Percentiles rank a stretch among this genome's conserved stretches.
Evolutionary conservation across 306 rosid genomes (phyloP).

Genomic region (Acacia confusa): DNA sequence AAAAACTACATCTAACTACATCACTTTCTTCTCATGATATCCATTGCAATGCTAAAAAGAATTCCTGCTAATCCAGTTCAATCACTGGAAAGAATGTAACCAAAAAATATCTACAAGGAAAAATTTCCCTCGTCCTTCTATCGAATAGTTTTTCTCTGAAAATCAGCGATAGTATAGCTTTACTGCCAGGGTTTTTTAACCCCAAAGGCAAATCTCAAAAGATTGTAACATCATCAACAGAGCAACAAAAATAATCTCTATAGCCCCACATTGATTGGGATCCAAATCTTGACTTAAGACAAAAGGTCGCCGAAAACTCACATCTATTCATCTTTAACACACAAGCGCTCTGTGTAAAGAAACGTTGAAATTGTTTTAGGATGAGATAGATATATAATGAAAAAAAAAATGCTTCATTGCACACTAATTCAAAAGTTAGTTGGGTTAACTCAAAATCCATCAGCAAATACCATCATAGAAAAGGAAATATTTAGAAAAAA

Average conservation of each 20-base stretch:
- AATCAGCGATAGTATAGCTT: slow-evolving; percentile 32
- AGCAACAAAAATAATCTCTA: neutral
- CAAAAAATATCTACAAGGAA: slow-evolving; percentile 25
- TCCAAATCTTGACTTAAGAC: slow-evolving; percentile 32
- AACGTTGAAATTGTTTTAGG: slow-evolving; percentile 20
- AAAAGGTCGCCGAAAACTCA: slow-evolving; percentile 12
- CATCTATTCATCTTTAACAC: slow-evolving; percentile 63
- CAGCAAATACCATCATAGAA: neutral
- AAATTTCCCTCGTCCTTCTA: neutral
- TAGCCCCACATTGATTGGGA: neutral
- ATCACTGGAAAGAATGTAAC: slow-evolving; percentile 31
- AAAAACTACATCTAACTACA: slow-evolving; percentile 3
- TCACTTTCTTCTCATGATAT: slow-evolving; percentile 25
- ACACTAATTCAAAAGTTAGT: slow-evolving; percentile 3
- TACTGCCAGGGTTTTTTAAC: slow-evolving; percentile 24
- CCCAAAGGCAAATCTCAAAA: slow-evolving; percentile 22
- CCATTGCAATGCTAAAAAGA: slow-evolving; percentile 31
- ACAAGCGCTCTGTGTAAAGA: slow-evolving; percentile 75
- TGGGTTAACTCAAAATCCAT: neutral
- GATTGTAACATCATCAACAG: slow-evolving; percentile 10
- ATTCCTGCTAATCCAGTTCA: slow-evolving; percentile 32
- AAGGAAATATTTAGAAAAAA: neutral
- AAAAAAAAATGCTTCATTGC: neutral
- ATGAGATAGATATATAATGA: slow-evolving; percentile 8
- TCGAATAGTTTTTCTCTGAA: slow-evolving; percentile 22